Base-by-base conservation (phyloP, 2,329 filamentous ascomycete genomes). In the Magnaporthiopsis incrustans region DNA sequence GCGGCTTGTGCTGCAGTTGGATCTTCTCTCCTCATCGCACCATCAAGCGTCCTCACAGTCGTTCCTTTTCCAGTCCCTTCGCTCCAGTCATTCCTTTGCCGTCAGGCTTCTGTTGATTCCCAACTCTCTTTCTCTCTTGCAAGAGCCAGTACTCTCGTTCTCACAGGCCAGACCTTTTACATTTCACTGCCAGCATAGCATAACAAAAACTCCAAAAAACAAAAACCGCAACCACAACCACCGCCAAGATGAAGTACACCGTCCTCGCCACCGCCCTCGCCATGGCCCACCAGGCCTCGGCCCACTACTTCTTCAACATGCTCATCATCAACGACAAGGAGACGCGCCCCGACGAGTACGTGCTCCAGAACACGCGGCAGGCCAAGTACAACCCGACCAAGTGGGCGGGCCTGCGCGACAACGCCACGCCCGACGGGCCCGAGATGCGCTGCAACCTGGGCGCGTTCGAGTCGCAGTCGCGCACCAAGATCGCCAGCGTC, bases 391-490 rank as follows among this genome's bases (percentile, higher is more conserved):
- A 73, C 72, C 75, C 74, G 12, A 72, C 74, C 60, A 74, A 75
- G 68, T 60, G 59, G 59, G 35, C 35, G 14, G 59, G 35, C 59
- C 32, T 38, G 32, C 59, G 59, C 22, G 59, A 60, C 32, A 68
- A 66, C 63, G 73, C 75, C 66, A 71, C 75, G 63, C 70, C 76
- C 57, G 71, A 72, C 64, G 72, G 70, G 62, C 72, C 68, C 57
- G 73, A 77, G 65, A 68, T 77, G 50, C 72, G 79, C 60, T 82
- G 79, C 71, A 81, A 82, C 71, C 73, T 74, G 67, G 75, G 77
- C 27, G 76, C 77, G 5, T 72, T 71, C n/a, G 69, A 72, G 2
- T 72, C 73, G 50, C 67, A 69, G 56, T 15, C 30, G 11, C 59
- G 59, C 32, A 78, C 77, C 30, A 73, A 77, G 69, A 77, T 78